Percentiles rank a stretch among this genome's conserved stretches.
These are phyloP conservation scores for Pythium myriotylum DNA, from an alignment of 352 stramenopile genomes.

Conservation along the genomic window DNA sequence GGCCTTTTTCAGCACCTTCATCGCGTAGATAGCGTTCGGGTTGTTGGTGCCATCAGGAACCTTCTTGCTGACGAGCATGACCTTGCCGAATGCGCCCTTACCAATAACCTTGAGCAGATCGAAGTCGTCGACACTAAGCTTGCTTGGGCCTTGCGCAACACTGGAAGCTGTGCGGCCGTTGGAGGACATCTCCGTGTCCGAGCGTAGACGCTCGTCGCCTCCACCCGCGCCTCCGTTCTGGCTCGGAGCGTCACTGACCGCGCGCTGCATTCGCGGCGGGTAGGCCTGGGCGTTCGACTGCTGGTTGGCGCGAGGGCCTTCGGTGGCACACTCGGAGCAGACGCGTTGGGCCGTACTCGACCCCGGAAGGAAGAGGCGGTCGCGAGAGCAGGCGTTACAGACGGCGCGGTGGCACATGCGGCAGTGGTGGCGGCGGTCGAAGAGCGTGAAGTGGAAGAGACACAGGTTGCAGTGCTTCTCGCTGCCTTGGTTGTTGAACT, in stretches of 20 bases:
- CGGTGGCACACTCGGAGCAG: slow-evolving; percentile 85
- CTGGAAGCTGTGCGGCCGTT: slow-evolving; percentile 53
- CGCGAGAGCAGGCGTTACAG: slow-evolving; percentile 86
- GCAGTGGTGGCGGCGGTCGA: slow-evolving; percentile 88
- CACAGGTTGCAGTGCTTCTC: slow-evolving; percentile 91
- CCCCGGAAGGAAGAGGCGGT: slow-evolving; percentile 81
- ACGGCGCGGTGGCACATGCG: slow-evolving; percentile 89
- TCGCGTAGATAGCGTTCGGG: slow-evolving; percentile 89
- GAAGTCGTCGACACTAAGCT: slow-evolving; percentile 93
- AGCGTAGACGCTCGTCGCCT: slow-evolving; percentile 54
- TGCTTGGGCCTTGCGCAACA: slow-evolving; percentile 32
- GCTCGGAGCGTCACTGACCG: slow-evolving; percentile 53
- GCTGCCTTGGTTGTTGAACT: slow-evolving; percentile 71
- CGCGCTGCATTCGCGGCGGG: slow-evolving; percentile 50
- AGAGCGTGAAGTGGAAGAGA: slow-evolving; percentile 90
- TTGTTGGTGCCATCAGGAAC: slow-evolving; percentile 62
- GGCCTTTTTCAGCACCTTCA: slow-evolving; percentile 94
- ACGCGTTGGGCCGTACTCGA: slow-evolving; percentile 88
- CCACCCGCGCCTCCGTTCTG: slow-evolving; percentile 20
- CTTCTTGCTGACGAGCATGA: slow-evolving; percentile 95
- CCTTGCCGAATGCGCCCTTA: slow-evolving; percentile 96
- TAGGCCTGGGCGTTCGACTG: slow-evolving; percentile 18
- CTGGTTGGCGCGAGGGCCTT: slow-evolving; percentile 68
- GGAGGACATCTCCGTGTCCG: slow-evolving; percentile 83
- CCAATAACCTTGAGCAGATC: slow-evolving; percentile 95